These are phyloP conservation scores for Epichloe typhina DNA, from an alignment of 2,329 filamentous ascomycete species.

Conservation along the genomic window DNA sequence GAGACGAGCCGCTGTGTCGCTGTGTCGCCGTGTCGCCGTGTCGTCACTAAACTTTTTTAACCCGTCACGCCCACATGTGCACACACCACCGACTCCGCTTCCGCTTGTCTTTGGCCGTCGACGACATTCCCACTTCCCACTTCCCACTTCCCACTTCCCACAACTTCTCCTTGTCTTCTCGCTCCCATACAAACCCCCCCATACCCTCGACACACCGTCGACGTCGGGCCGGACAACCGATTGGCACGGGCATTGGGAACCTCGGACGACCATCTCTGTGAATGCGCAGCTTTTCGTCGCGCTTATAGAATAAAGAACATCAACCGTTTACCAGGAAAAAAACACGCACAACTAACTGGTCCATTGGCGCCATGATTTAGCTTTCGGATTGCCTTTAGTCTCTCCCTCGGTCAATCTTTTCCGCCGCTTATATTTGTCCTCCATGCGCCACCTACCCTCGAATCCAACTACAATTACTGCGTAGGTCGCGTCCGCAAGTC, in stretches of 20 bases:
- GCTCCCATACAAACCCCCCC: too few relatives aligned
- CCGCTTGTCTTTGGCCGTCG: slow-evolving; percentile 1
- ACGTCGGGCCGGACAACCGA: background rate
- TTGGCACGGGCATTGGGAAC: background rate
- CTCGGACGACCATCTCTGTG: background rate
- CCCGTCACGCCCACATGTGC: background rate
- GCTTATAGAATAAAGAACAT: background rate
- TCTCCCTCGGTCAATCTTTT: background rate
- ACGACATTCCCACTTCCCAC: background rate
- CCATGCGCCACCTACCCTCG: background rate
- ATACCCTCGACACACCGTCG: background rate
- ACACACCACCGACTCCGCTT: slow-evolving; percentile 3
- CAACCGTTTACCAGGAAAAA: background rate
- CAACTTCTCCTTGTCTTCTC: background rate
- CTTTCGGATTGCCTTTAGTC: background rate
- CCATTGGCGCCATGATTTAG: slow-evolving; percentile 1
- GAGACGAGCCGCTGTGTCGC: background rate
- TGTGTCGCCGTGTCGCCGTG: too few relatives aligned
- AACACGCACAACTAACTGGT: background rate
- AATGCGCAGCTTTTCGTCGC: background rate
- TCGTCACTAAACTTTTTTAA: too few relatives aligned
- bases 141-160: background rate
- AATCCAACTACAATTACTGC: background rate
- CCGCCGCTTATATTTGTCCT: background rate
- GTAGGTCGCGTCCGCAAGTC: background rate